Evolutionary conservation across 306 rosid species (phyloP).

Genomic region (Sphenostylis stenocarpa): DNA sequence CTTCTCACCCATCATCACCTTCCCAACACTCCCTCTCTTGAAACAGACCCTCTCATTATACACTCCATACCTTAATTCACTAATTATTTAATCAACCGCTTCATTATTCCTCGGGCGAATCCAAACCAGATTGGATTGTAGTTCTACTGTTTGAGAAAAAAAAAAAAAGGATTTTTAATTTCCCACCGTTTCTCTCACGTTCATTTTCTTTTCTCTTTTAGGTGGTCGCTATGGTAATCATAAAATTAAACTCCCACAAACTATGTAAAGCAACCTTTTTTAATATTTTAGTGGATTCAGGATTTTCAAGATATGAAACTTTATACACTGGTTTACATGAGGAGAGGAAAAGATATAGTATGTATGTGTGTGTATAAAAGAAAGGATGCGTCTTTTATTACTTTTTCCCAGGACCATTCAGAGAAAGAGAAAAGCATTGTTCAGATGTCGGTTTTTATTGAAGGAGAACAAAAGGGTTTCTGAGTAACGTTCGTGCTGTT

Average conservation of each 20-base stretch:
- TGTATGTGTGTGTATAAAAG: background rate
- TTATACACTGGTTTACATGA: background rate
- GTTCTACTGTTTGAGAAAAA: background rate
- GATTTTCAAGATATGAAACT: background rate
- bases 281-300: background rate
- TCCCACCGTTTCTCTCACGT: background rate
- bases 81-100: background rate
- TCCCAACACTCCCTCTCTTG: conserved; percentile 41
- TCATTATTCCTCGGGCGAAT: conserved; percentile 17
- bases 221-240: background rate
- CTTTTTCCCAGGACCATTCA: conserved; percentile 24
- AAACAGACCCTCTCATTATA: conserved; percentile 60
- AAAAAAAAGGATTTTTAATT: background rate
- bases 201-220: background rate
- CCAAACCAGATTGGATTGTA: conserved; percentile 29
- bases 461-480: conserved; percentile 43
- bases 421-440: conserved; percentile 29
- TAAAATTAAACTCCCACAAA: background rate
- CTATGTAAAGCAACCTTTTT: background rate
- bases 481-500: conserved; percentile 46
- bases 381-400: conserved; percentile 25
- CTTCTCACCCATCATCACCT: conserved; percentile 30
- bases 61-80: conserved; percentile 4
- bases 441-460: conserved; percentile 55
- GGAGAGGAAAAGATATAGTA: background rate